phyloP scores from a whole-genome alignment of 2,329 filamentous ascomycete species.

The Dothideomycetidae sp. region DNA sequence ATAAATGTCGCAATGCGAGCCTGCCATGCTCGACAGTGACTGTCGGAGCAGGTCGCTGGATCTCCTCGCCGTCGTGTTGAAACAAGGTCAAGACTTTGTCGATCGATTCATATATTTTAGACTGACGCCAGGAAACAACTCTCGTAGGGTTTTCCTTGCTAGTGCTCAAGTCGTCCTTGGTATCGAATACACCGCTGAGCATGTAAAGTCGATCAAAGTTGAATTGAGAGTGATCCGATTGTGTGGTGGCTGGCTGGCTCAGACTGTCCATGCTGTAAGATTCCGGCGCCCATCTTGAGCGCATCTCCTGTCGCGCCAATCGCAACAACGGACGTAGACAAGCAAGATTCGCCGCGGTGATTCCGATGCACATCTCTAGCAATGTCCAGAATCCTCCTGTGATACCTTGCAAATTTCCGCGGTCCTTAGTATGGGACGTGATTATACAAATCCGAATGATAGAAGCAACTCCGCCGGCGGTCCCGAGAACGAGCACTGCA shows the following conservation, averaged over 20 bases:
- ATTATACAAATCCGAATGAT: not conserved
- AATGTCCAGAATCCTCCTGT: conserved; percentile 17
- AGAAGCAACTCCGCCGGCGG: not conserved
- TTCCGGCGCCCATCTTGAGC: not conserved
- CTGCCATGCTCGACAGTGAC: too few relatives aligned
- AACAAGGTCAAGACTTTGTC: too few relatives aligned
- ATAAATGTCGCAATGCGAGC: not conserved
- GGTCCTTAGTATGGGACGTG: not conserved
- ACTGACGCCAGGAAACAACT: too few relatives aligned
- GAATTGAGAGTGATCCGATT: too few relatives aligned
- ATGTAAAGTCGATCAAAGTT: too few relatives aligned
- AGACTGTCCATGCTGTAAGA: not conserved
- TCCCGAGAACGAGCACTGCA: not conserved
- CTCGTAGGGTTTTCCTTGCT: too few relatives aligned
- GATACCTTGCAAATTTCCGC: conserved; percentile 12
- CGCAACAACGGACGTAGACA: conserved; percentile 22
- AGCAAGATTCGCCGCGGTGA: conserved; percentile 20
- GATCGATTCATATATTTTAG: too few relatives aligned
- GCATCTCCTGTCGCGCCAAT: not conserved
- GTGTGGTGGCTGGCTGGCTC: too few relatives aligned
- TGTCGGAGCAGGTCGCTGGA: not conserved
- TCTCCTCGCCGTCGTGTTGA: not conserved
- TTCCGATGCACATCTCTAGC: conserved; percentile 21
- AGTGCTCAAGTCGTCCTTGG: too few relatives aligned
- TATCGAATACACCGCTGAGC: too few relatives aligned